These are phyloP conservation scores for Penicillium sp. DNA, from an alignment of 2,329 filamentous ascomycete genomes.

Conservation along the genomic window DNA sequence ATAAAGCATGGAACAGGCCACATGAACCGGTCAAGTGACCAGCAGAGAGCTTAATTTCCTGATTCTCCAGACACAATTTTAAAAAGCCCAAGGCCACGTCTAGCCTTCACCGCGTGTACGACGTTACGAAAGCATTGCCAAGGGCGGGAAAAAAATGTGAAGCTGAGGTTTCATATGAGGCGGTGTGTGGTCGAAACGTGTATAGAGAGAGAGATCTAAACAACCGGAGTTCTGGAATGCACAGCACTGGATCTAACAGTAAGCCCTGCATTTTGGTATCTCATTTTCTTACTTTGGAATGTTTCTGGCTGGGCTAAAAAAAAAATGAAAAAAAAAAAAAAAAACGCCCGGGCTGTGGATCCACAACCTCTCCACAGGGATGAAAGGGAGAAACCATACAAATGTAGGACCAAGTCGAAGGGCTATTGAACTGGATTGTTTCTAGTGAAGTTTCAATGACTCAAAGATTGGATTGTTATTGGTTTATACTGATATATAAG, in stretches of 20 bases:
- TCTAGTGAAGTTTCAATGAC: not conserved
- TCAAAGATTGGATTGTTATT: not conserved
- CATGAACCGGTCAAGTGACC: slow-evolving; percentile 22
- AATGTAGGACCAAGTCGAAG: not conserved
- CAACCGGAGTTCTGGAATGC: not conserved
- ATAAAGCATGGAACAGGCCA: slow-evolving; percentile 3
- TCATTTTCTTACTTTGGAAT: not conserved
- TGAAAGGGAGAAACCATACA: slow-evolving; percentile 5
- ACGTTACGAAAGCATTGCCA: slow-evolving; percentile 18
- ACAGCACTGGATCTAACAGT: not conserved
- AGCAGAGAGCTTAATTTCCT: not conserved
- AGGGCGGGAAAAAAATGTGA: not conserved
- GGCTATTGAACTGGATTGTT: slow-evolving; percentile 10
- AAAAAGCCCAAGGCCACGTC: not conserved
- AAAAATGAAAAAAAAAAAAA: not conserved
- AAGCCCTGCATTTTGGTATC: not conserved
- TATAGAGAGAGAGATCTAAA: not conserved
- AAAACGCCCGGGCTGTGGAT: not conserved
- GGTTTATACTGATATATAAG: not conserved
- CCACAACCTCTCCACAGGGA: slow-evolving; percentile 8
- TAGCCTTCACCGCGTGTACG: slow-evolving; percentile 10
- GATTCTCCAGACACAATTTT: not conserved
- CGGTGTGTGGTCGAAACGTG: slow-evolving; percentile 4
- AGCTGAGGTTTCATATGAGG: not conserved
- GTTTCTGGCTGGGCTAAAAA: not conserved